These are phyloP conservation scores for Flaveria ramosissima DNA, from an alignment of 129 eudicot genomes.

Conservation along the genomic window DNA sequence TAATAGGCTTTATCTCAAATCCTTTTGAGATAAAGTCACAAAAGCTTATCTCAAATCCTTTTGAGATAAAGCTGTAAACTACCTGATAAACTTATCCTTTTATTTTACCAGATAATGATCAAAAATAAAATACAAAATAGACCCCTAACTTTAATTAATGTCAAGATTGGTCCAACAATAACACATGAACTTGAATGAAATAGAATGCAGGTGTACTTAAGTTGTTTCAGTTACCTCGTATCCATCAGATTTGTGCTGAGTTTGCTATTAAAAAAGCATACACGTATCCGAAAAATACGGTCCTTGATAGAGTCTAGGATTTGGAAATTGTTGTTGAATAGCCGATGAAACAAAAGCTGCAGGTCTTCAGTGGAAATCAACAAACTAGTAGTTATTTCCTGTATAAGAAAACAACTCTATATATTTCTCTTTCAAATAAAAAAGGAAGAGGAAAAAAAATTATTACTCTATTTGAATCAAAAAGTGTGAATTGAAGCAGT, in stretches of 20 bases:
- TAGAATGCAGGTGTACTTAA: not conserved
- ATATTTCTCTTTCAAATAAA: not conserved
- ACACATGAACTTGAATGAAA: not conserved
- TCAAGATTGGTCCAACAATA: not conserved
- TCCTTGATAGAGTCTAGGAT: constrained; percentile 43
- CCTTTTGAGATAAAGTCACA: too few relatives aligned
- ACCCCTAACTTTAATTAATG: too few relatives aligned
- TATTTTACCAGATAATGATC: too few relatives aligned
- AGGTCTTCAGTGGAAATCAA: constrained; percentile 45
- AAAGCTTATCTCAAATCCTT: too few relatives aligned
- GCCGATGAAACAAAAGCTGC: constrained; percentile 41
- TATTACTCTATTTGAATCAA: not conserved
- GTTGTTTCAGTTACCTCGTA: constrained; percentile 41
- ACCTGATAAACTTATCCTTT: too few relatives aligned
- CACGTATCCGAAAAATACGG: constrained; percentile 27
- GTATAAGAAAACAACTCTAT: not conserved
- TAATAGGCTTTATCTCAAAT: too few relatives aligned
- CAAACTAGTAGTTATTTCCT: constrained; percentile 12
- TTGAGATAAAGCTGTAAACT: too few relatives aligned
- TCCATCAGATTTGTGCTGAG: constrained; percentile 30
- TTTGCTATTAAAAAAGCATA: constrained; percentile 22
- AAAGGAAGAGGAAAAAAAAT: not conserved
- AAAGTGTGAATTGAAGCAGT: not conserved
- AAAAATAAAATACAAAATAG: too few relatives aligned
- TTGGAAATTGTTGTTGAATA: constrained; percentile 43